Conservation (phyloP, 768 basidiomycete genomes). For the Austroboletus eburneus region DNA sequence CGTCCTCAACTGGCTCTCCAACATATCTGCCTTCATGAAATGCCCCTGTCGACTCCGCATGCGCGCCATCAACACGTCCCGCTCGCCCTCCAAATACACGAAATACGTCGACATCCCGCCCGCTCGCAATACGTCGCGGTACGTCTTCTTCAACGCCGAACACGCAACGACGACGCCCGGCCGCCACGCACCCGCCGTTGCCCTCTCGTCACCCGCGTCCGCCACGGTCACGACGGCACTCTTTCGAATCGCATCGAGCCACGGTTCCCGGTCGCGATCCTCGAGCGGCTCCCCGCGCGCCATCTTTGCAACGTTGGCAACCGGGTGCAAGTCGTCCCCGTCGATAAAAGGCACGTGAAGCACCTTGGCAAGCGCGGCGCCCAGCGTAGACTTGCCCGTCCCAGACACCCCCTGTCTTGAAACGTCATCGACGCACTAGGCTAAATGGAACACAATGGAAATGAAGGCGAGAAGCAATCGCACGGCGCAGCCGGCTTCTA, state of each 20-base stretch:
- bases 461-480: no score
- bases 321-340: slow-evolving; percentile 84
- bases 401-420: slow-evolving; percentile 66
- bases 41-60: slow-evolving; percentile 66
- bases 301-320: slow-evolving; percentile 87
- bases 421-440: not conserved
- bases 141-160: slow-evolving; percentile 76
- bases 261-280: slow-evolving; percentile 81
- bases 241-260: slow-evolving; percentile 70
- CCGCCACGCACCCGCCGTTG: not conserved
- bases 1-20: slow-evolving; percentile 71
- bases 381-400: slow-evolving; percentile 71
- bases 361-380: slow-evolving; percentile 51
- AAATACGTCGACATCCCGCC: slow-evolving; percentile 55
- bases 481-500: not conserved
- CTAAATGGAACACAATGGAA: not conserved
- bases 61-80: slow-evolving; percentile 53
- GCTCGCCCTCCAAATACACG: slow-evolving; percentile 68
- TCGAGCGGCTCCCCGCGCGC: slow-evolving; percentile 64
- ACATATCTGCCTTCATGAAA: slow-evolving; percentile 81
- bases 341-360: slow-evolving; percentile 79
- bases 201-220: no score
- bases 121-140: slow-evolving; percentile 77
- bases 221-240: slow-evolving; percentile 42
- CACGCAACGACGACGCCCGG: slow-evolving; percentile 78